Base-by-base conservation (phyloP, 2,329 filamentous ascomycete species). In the Hypoxylon sp. region DNA sequence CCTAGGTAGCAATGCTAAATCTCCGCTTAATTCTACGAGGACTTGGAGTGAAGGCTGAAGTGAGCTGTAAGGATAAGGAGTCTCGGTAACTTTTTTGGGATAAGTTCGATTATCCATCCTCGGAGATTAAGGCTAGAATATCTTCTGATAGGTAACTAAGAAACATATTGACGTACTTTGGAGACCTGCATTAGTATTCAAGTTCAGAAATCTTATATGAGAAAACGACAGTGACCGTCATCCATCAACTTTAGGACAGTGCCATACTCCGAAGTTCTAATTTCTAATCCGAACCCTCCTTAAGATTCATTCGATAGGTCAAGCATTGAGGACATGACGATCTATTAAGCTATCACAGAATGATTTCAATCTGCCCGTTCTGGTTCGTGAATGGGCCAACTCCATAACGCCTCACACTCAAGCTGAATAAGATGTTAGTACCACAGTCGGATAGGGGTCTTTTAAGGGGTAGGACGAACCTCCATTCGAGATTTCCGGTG, bases 401-500 rank as follows among this genome's bases (percentile, higher is more conserved):
- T 3, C 72, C 72, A 30, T 74, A 74, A 6, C 72, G 73, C 52
- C 68, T 69, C 9, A 69, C 38, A 46, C 67, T 56, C 41, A 74
- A 55, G 55, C 73, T 74, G 13, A 28, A 2, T 25, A 43, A 21
- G 19, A 25, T 36, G 64, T 63, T 56, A 64, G 56, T 60, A 30
- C 7, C n/a, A 50, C 7, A 28, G 11, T 2, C 21, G 19, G 32
- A n/a, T 2, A 21, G 38, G 34, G 14, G 34, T 23, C 1, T 11
- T 11, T 5, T 3, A 25, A 43, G 14, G 23, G 45, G 41, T 11
- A 5, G 23, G 14, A 60, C 71, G 56, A 65, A 75, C 74, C 74
- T 75, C 74, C 75, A 76, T 19, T 73, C 69, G 1, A 75, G 67
- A 49, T 75, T 75, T 1, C 74, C 74, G 0, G 73, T 75, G 46